Base-by-base conservation (phyloP, 352 stramenopile species). In the Thalassiosira delicatula region DNA sequence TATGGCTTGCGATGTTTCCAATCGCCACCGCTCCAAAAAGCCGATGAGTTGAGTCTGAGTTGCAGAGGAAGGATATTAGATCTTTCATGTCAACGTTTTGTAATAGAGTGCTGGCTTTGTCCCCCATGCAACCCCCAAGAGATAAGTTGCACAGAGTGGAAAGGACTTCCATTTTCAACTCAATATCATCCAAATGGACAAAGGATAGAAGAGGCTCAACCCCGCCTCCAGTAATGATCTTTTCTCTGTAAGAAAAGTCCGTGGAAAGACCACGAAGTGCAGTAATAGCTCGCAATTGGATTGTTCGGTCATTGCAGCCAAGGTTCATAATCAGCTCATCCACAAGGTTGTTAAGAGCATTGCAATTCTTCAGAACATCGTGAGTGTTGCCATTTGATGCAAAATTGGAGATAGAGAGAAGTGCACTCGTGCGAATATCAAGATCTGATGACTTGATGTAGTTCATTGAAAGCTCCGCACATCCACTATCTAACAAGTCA, bases 121-220 rank as follows among this genome's bases (percentile, higher is more conserved):
- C 93, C 46, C 95, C 95, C 37, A 98, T 96, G 76, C 91, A 98
- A n/a, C 97, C 96, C 74, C 93, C 96, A 8, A 98, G 89, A 7
- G 95, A 98, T 33, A 99, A 88, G 66, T 99, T 99, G 79, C 96
- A 98, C n/a, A 99, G 75, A 42, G 95, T 97, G 37, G 95, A 94
- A 7, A 98, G 90, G n/a, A 98, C 95, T 88, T 99, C 96, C 69
- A 97, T 92, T 79, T 98, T 96, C 0, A 98, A 89, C 60, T 98
- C 95, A 80, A 97, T 96, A 81, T 98, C 95, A 51, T 97, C 92
- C 1, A 94, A 96, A 70, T 96, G 93, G 5, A 96, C 96, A 23
- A 98, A 90, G 12, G 86, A 84, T 14, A 99, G 87, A 53, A 99
- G 79, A 37, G 92, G 91, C 9, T 92, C 92, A n/a, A 98, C 80